Evolutionary conservation across 176 grass and related monocot genomes (phyloP), one percentile per base, ranked within the genome.

Genomic region (Urochloa ruziziensis): DNA sequence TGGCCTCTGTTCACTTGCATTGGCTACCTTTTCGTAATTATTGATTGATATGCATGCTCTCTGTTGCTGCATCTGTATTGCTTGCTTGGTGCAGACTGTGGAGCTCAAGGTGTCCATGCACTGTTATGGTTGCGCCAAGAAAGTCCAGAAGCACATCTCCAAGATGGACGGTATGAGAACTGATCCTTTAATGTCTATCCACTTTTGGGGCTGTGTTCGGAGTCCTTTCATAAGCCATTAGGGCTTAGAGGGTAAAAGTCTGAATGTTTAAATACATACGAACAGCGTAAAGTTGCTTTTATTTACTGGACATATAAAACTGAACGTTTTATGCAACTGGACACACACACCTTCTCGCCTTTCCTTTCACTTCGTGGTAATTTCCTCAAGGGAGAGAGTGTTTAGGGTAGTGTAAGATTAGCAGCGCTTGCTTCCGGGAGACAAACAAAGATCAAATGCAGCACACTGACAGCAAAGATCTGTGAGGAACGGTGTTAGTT

Each of bases 41-140:
- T 9, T 56, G 52, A 72, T 23, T n/a, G n/a, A 9, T 40, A 9
- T 40, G 5, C 10, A 34, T 25, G 70, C 46, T 56, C 10, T 32
- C 7, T 71, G 29, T 21, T 62, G 11, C 44, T 34, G 65, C 56
- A 18, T 48, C 10, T 37, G n/a, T 29, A 32, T 59, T 37, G 32
- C 11, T 82, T 61, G 59, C 5, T 15, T 67, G 46, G 30, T 86
- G 86, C 81, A 98, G 96, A 95, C 85, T 6, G 96, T 98, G 73
- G 96, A 94, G 78, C 86, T 98, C 53, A 95, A 85, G 87, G 96
- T 98, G 80, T 95, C 89, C 66, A 98, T 98, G 96, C 96, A 98
- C 78, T 98, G 96, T 87, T 88, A 89, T 40, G 96, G 96, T 35
- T 98, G 96, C 9, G 93, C 93, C 61, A 98, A 74, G 83, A 95